These are phyloP conservation scores for Calocera viscosa DNA, from an alignment of 768 basidiomycete species.

Conservation along the genomic window DNA sequence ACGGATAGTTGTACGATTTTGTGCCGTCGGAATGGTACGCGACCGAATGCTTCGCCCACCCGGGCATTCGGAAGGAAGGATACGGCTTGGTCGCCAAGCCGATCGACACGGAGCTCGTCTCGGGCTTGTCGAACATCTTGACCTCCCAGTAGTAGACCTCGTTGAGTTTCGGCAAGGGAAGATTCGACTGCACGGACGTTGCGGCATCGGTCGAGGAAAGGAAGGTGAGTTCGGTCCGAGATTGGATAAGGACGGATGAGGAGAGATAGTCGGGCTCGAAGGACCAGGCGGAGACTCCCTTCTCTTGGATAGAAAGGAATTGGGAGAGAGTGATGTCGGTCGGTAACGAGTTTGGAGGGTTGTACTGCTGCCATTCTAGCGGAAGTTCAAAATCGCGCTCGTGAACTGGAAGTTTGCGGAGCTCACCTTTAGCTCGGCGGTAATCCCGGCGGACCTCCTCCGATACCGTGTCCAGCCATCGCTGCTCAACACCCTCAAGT, in stretches of 20 bases:
- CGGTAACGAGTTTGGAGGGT: constrained; percentile 85
- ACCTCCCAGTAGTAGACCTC: constrained; percentile 99
- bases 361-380: constrained; percentile 48
- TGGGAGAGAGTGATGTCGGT: constrained; percentile 98
- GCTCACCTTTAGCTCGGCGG: constrained; percentile 72
- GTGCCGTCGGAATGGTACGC: constrained; percentile 95
- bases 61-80: constrained; percentile 85
- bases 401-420: not conserved
- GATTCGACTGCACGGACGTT: constrained; percentile 90
- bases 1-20: constrained; percentile 95
- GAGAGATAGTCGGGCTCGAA: constrained; percentile 99
- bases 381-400: not conserved
- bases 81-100: constrained; percentile 96
- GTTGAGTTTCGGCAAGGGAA: constrained; percentile 93
- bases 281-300: constrained; percentile 97
- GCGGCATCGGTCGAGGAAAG: constrained; percentile 90
- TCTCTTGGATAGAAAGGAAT: constrained; percentile 97
- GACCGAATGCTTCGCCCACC: constrained; percentile 72
- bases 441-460: constrained; percentile 61
- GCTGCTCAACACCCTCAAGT: constrained; percentile 77
- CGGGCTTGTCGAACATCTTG: constrained; percentile 95
- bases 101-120: constrained; percentile 74
- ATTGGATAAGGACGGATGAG: constrained; percentile 82
- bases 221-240: constrained; percentile 95
- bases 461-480: constrained; percentile 78